These are phyloP conservation scores for Haplosporangium sp. DNA, from an alignment of 371 early-diverging fungal genomes.

Conservation along the genomic window DNA sequence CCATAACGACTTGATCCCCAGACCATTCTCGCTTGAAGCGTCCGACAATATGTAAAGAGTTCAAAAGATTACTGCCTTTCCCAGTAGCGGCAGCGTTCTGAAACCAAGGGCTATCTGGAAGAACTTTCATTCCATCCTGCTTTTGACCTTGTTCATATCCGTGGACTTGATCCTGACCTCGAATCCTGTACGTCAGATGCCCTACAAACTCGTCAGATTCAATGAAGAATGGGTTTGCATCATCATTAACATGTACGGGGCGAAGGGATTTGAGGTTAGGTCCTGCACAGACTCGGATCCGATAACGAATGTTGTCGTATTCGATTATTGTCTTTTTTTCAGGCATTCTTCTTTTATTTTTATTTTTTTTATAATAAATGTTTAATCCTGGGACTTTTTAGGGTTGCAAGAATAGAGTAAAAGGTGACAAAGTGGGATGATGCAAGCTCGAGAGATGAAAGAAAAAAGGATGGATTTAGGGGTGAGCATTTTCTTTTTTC, in stretches of 20 bases:
- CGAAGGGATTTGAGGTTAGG: slow-evolving; percentile 17
- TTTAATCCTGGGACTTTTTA: too few species aligned
- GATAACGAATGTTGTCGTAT: slow-evolving; percentile 23
- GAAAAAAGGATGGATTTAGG: too few species aligned
- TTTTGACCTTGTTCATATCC: slow-evolving; percentile 61
- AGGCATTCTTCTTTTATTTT: neutral
- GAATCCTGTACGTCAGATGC: slow-evolving; percentile 71
- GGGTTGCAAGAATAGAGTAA: too few species aligned
- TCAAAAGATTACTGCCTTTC: slow-evolving; percentile 57
- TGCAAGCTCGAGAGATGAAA: too few species aligned
- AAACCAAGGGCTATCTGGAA: slow-evolving; percentile 56
- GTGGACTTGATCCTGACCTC: slow-evolving; percentile 57
- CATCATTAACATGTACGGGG: slow-evolving; percentile 72
- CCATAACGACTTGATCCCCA: slow-evolving; percentile 79
- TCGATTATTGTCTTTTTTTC: slow-evolving; percentile 10
- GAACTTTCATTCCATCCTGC: slow-evolving; percentile 54
- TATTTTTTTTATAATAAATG: too few species aligned
- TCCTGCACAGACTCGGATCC: slow-evolving; percentile 33
- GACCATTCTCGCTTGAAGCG: slow-evolving; percentile 73
- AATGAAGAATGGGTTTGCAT: slow-evolving; percentile 71
- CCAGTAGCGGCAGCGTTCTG: slow-evolving; percentile 10
- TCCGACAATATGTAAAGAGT: slow-evolving; percentile 75
- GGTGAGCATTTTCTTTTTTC: too few species aligned
- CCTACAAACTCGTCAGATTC: slow-evolving; percentile 76
- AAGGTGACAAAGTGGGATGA: too few species aligned